phyloP scores from a whole-genome alignment of 352 stramenopile species.

The Phytophthora niederhauseri region DNA sequence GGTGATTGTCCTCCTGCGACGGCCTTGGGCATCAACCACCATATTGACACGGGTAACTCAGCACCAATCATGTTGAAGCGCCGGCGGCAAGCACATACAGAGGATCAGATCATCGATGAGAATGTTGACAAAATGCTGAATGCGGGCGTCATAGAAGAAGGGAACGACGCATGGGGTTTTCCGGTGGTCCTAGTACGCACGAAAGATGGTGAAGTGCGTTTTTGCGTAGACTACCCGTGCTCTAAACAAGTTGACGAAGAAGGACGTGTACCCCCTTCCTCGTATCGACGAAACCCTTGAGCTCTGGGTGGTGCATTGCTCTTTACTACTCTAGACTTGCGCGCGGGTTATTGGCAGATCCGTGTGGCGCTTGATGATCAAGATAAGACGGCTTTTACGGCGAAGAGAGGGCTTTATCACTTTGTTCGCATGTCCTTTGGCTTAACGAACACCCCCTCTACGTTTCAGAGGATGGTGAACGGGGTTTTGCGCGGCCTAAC shows the following conservation, averaged over 20 bases:
- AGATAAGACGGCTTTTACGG: not conserved
- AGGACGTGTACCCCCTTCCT: not conserved
- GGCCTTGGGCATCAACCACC: not conserved
- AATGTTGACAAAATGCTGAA: not conserved
- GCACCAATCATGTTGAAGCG: not conserved
- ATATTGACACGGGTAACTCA: not conserved
- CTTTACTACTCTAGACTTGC: not conserved
- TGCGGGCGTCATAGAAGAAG: not conserved
- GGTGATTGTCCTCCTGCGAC: not conserved
- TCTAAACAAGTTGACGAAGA: not conserved
- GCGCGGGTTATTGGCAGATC: not conserved
- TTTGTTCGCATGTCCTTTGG: slow-evolving; percentile 1
- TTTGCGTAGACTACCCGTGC: not conserved
- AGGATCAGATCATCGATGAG: not conserved
- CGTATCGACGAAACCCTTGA: not conserved
- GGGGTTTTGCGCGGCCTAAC: not conserved
- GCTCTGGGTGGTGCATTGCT: not conserved
- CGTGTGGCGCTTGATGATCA: not conserved
- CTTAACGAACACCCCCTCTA: not conserved
- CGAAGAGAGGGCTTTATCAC: not conserved
- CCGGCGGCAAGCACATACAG: not conserved
- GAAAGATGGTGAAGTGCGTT: not conserved
- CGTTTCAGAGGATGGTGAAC: not conserved
- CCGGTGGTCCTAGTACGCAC: not conserved
- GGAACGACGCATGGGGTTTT: not conserved